Conservation (phyloP, 2,329 filamentous ascomycete genomes). For the Pseudogymnoascus sp. region DNA sequence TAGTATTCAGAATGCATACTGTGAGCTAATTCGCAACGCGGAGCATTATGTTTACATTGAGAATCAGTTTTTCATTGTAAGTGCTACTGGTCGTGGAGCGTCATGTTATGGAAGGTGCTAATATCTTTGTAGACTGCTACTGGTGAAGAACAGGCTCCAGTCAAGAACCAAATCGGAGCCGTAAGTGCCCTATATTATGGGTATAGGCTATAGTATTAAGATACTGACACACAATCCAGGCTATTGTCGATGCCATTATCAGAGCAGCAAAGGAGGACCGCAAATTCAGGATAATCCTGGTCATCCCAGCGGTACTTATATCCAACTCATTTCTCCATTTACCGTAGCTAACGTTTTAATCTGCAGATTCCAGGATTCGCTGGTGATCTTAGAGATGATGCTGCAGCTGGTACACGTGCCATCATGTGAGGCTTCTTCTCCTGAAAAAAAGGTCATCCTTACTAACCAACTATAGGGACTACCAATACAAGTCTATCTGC, state of each 20-base stretch:
- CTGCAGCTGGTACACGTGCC: constrained; percentile 75
- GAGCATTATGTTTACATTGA: constrained; percentile 96
- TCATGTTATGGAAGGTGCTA: constrained; percentile 32
- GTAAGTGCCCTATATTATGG: neutral
- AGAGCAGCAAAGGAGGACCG: constrained; percentile 70
- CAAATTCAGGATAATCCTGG: constrained; percentile 82
- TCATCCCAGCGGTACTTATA: constrained; percentile 59
- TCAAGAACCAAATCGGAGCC: constrained; percentile 79
- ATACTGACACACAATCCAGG: constrained; percentile 22
- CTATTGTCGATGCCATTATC: constrained; percentile 86
- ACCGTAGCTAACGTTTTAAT: neutral
- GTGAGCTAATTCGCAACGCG: constrained; percentile 75
- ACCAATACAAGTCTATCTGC: constrained; percentile 93
- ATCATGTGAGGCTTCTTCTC: constrained; percentile 51
- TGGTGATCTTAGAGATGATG: constrained; percentile 75
- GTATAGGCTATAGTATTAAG: neutral
- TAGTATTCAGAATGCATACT: constrained; percentile 81
- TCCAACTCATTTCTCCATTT: neutral
- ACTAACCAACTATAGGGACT: constrained; percentile 45
- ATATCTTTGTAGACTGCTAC: constrained; percentile 55
- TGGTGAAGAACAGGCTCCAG: constrained; percentile 73
- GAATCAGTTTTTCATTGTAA: constrained; percentile 84
- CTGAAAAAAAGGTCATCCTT: constrained; percentile 27
- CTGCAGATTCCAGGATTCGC: constrained; percentile 74
- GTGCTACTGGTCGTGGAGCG: neutral